These are phyloP conservation scores for Komagataea norvegica DNA, from an alignment of 1,139 yeast species.

Conservation along the genomic window DNA sequence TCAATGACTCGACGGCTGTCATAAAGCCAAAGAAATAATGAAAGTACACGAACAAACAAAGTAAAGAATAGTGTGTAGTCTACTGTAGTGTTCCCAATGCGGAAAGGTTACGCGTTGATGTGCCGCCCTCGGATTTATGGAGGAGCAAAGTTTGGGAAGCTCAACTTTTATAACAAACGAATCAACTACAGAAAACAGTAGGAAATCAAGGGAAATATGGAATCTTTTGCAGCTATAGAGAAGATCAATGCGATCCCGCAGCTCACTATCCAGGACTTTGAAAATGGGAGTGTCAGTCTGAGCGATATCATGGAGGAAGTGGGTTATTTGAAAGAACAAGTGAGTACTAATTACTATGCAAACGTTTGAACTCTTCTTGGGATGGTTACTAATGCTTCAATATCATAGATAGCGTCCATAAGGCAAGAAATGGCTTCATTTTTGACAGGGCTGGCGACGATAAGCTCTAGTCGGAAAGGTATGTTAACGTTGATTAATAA, in stretches of 20 bases:
- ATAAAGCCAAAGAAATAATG: slow-evolving; percentile 14
- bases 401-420: slow-evolving; percentile 18
- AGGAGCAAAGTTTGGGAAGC: no score
- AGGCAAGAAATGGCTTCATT: slow-evolving; percentile 26
- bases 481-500: slow-evolving; percentile 7
- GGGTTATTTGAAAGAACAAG: slow-evolving; percentile 28
- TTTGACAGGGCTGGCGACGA: slow-evolving; percentile 19
- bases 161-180: neutral
- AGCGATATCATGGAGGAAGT: slow-evolving; percentile 32
- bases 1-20: slow-evolving; percentile 11
- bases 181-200: neutral
- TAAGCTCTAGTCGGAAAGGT: slow-evolving; percentile 20
- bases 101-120: no score
- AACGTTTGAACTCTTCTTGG: no score
- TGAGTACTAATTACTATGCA: no score
- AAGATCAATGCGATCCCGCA: slow-evolving; percentile 30
- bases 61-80: no score
- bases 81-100: no score
- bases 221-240: slow-evolving; percentile 26
- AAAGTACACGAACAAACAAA: neutral
- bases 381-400: no score
- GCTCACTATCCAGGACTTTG: slow-evolving; percentile 25
- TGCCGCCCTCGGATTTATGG: no score
- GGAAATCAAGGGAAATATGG: slow-evolving; percentile 12
- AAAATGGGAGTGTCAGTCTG: slow-evolving; percentile 32